Evolutionary conservation across 2,329 filamentous ascomycete species (phyloP).

Genomic region (Epichloe baconii): DNA sequence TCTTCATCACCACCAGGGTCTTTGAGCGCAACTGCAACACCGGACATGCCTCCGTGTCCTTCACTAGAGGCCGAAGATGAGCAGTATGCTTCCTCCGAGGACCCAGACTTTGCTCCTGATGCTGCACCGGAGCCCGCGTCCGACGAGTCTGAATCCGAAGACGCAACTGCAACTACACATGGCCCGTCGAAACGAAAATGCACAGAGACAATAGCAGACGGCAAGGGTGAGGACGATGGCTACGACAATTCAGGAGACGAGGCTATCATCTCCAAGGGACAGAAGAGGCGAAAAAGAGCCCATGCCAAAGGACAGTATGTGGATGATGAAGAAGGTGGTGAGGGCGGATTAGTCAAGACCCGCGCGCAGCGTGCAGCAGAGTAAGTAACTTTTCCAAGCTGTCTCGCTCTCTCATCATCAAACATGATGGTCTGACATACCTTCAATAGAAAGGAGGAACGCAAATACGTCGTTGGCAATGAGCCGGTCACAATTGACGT

Average conservation of each 20-base stretch:
- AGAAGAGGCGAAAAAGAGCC: conserved; percentile 36
- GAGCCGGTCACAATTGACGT: conserved; percentile 58
- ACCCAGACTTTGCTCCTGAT: conserved; percentile 60
- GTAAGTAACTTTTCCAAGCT: conserved; percentile 25
- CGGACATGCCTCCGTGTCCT: conserved; percentile 31
- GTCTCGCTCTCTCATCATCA: not conserved
- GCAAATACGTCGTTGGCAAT: conserved; percentile 34
- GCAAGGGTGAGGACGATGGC: conserved; percentile 29
- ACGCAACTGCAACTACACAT: conserved; percentile 19
- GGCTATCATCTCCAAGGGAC: conserved; percentile 49
- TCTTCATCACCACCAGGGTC: not conserved
- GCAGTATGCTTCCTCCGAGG: conserved; percentile 56
- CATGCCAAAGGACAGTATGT: conserved; percentile 21
- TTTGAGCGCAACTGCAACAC: not conserved
- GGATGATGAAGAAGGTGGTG: conserved; percentile 43
- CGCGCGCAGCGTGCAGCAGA: conserved; percentile 55
- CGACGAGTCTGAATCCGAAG: conserved; percentile 38
- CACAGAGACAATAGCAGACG: conserved; percentile 10
- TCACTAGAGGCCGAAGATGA: conserved; percentile 35
- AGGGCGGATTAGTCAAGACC: conserved; percentile 58
- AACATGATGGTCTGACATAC: not conserved
- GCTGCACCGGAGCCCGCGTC: conserved; percentile 33
- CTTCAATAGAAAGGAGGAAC: conserved; percentile 39
- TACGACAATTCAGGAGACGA: conserved; percentile 64
- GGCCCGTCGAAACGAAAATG: conserved; percentile 13